These are phyloP conservation scores for Fusarium fujikuroi DNA, from an alignment of 2,329 filamentous ascomycete species.

Conservation along the genomic window DNA sequence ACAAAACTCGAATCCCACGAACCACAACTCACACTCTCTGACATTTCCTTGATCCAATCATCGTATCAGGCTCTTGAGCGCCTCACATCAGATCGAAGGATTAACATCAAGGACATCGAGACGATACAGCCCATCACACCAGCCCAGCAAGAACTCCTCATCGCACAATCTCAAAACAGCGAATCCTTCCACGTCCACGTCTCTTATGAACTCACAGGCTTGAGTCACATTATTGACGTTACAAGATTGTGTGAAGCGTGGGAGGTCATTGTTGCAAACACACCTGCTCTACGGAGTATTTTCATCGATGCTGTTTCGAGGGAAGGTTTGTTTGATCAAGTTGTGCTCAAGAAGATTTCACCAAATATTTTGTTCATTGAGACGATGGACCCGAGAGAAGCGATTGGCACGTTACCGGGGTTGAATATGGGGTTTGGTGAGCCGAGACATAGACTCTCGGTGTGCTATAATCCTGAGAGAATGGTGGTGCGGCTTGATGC, in stretches of 20 bases:
- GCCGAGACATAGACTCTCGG: conserved; percentile 62
- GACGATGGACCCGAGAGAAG: conserved; percentile 52
- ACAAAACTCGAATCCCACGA: conserved; percentile 53
- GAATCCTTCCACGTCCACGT: conserved; percentile 57
- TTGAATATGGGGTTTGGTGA: conserved; percentile 51
- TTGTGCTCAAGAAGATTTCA: conserved; percentile 59
- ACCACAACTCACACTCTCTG: conserved; percentile 61
- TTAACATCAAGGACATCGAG: conserved; percentile 60
- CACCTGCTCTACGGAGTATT: conserved; percentile 60
- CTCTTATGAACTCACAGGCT: conserved; percentile 59
- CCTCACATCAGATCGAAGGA: conserved; percentile 56
- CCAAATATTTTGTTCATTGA: conserved; percentile 66
- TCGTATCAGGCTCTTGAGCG: conserved; percentile 58
- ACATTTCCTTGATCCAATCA: conserved; percentile 60
- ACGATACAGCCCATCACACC: conserved; percentile 60
- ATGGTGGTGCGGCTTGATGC: conserved; percentile 62
- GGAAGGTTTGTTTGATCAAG: conserved; percentile 61
- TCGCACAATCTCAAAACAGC: conserved; percentile 55
- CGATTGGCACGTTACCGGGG: conserved; percentile 54
- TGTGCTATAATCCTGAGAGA: conserved; percentile 57
- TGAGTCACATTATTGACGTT: conserved; percentile 54
- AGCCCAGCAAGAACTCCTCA: conserved; percentile 61
- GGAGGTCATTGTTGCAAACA: conserved; percentile 59
- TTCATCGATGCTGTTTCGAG: conserved; percentile 63
- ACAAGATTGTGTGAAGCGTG: conserved; percentile 60